Evolutionary conservation across 257 asterid genomes (phyloP).

Genomic region (Thymus quinquecostatus): DNA sequence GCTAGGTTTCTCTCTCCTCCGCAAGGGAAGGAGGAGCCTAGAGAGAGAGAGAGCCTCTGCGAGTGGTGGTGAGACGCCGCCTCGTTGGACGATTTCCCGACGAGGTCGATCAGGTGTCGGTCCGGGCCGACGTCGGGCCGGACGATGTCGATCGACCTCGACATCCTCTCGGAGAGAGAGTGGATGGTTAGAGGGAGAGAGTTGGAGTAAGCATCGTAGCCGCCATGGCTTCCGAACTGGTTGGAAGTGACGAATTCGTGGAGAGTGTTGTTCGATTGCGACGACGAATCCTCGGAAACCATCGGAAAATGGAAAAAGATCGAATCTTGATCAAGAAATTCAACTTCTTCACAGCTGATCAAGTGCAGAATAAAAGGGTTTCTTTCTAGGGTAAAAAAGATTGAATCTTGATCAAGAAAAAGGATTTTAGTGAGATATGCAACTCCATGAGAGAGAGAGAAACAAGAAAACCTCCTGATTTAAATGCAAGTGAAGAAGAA

Average conservation of each 20-base stretch:
- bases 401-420: neutral
- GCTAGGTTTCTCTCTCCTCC: slow-evolving; percentile 33
- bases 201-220: slow-evolving; percentile 29
- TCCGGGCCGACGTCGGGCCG: slow-evolving; percentile 39
- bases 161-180: slow-evolving; percentile 41
- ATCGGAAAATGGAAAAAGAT: slow-evolving; percentile 29
- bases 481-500: slow-evolving; percentile 28
- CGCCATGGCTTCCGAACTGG: slow-evolving; percentile 42
- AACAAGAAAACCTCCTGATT: neutral
- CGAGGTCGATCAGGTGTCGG: slow-evolving; percentile 66
- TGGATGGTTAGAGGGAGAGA: slow-evolving; percentile 44
- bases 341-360: too few relatives aligned
- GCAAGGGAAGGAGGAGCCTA: slow-evolving; percentile 49
- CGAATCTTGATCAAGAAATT: slow-evolving; percentile 23
- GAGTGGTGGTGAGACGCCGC: slow-evolving; percentile 33
- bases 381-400: neutral
- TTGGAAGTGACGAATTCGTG: slow-evolving; percentile 61
- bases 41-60: slow-evolving; percentile 76
- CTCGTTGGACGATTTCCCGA: slow-evolving; percentile 59
- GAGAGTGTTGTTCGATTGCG: slow-evolving; percentile 57
- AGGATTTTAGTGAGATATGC: too few relatives aligned
- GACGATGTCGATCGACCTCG: slow-evolving; percentile 21
- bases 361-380: too few relatives aligned
- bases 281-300: slow-evolving; percentile 68
- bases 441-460: neutral